Conservation (phyloP, 805 yeast species). For the Candida oleophila region DNA sequence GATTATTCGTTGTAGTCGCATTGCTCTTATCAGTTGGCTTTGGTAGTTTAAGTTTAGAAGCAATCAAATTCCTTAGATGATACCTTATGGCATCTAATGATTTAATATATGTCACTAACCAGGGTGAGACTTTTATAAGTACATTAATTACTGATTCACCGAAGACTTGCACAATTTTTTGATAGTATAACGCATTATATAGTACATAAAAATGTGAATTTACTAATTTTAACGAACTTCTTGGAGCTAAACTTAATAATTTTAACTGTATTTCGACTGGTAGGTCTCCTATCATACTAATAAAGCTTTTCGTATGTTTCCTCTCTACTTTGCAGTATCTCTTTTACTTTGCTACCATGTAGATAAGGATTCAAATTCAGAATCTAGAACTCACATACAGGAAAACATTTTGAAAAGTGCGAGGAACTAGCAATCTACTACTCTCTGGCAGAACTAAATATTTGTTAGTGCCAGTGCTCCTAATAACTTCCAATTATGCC, state of each 20-base stretch:
- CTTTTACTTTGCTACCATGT: not conserved
- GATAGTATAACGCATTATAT: slow-evolving; percentile 49
- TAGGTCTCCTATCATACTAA: slow-evolving; percentile 18
- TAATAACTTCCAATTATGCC: not conserved
- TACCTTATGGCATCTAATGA: slow-evolving; percentile 37
- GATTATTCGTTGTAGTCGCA: not conserved
- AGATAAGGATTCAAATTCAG: not conserved
- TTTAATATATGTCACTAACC: slow-evolving; percentile 37
- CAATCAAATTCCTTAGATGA: slow-evolving; percentile 24
- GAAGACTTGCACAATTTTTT: slow-evolving; percentile 33
- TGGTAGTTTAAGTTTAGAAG: slow-evolving; percentile 5
- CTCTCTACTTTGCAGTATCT: not conserved
- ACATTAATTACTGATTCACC: slow-evolving; percentile 36
- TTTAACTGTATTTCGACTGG: slow-evolving; percentile 46
- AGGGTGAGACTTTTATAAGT: slow-evolving; percentile 33
- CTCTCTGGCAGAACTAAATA: not conserved
- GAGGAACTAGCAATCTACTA: not conserved
- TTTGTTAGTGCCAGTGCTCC: not conserved
- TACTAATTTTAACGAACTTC: slow-evolving; percentile 30
- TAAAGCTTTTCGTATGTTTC: not conserved
- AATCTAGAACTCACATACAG: not conserved
- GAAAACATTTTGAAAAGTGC: not conserved
- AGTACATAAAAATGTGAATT: slow-evolving; percentile 46
- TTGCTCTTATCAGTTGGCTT: not conserved
- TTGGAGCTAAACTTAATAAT: slow-evolving; percentile 31